phyloP scores from a whole-genome alignment of 2,329 filamentous ascomycete species.

The Mycosphaerelloides madeirae region DNA sequence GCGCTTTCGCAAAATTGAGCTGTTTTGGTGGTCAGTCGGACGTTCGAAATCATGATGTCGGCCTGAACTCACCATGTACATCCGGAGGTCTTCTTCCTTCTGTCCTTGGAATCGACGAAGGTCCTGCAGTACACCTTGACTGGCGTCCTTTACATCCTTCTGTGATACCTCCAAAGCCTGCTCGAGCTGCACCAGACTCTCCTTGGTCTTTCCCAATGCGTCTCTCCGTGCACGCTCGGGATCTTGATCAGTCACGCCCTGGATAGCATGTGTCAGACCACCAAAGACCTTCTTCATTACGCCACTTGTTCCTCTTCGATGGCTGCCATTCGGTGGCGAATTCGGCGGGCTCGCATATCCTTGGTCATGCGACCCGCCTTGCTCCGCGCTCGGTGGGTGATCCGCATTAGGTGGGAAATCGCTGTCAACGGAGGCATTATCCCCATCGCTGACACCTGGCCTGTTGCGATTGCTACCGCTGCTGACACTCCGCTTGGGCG shows the following conservation, averaged over 20 bases:
- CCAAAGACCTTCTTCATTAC: conserved; percentile 93
- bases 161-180: conserved; percentile 85
- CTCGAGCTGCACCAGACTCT: conserved; percentile 80
- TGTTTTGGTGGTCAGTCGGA: conserved; percentile 36
- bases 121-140: conserved; percentile 79
- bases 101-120: conserved; percentile 88
- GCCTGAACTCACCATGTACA: conserved; percentile 77
- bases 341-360: conserved; percentile 22
- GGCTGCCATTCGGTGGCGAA: conserved; percentile 35
- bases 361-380: conserved; percentile 54
- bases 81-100: conserved; percentile 88
- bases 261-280: conserved; percentile 87
- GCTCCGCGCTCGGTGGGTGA: conserved; percentile 60
- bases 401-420: conserved; percentile 79
- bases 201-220: conserved; percentile 90
- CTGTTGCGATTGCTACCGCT: conserved; percentile 35
- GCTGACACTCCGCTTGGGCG: conserved; percentile 61
- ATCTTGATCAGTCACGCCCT: conserved; percentile 93
- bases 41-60: not conserved
- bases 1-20: conserved; percentile 87
- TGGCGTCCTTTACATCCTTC: conserved; percentile 90
- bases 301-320: conserved; percentile 79
- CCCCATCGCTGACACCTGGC: conserved; percentile 48
- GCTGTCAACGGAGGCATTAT: conserved; percentile 87
- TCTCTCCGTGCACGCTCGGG: conserved; percentile 88